A percentile compares a stretch with the other conserved stretches of the same genome.
Evolutionary conservation across 2,329 filamentous ascomycete species (phyloP).

Genomic region (Fusarium acutatum): DNA sequence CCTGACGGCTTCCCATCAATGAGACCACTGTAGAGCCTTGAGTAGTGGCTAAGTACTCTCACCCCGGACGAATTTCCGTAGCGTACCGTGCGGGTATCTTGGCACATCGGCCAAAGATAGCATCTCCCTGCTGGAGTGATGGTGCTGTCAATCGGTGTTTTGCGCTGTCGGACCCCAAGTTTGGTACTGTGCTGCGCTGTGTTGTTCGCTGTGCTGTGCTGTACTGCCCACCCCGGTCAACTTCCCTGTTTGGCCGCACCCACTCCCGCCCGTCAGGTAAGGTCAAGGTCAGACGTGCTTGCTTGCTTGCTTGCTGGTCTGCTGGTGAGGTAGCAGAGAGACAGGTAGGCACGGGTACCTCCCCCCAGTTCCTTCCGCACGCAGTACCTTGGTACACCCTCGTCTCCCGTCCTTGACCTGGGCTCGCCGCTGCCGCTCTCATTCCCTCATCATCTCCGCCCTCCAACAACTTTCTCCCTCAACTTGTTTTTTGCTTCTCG

Average conservation of each 20-base stretch:
- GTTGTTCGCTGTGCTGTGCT: slow-evolving; percentile 17
- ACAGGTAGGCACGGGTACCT: slow-evolving; percentile 5
- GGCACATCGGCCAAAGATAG: slow-evolving; percentile 26
- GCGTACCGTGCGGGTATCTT: slow-evolving; percentile 37
- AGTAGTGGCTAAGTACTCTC: slow-evolving; percentile 29
- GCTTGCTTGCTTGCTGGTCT: not conserved
- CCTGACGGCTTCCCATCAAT: not conserved
- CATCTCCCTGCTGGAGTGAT: slow-evolving; percentile 16
- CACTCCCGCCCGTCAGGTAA: slow-evolving; percentile 39
- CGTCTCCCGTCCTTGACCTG: slow-evolving; percentile 35
- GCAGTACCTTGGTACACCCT: slow-evolving; percentile 41
- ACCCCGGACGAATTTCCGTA: slow-evolving; percentile 27
- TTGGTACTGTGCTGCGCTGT: slow-evolving; percentile 28
- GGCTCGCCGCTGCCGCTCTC: slow-evolving; percentile 40
- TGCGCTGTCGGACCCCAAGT: slow-evolving; percentile 14
- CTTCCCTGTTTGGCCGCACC: slow-evolving; percentile 43
- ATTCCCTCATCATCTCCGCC: slow-evolving; percentile 46
- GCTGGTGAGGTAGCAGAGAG: slow-evolving; percentile 5
- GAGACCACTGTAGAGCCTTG: not conserved
- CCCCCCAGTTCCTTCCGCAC: slow-evolving; percentile 27
- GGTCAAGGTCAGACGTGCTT: slow-evolving; percentile 18
- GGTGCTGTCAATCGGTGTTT: slow-evolving; percentile 9
- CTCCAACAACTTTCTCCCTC: slow-evolving; percentile 45
- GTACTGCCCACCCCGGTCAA: slow-evolving; percentile 31
- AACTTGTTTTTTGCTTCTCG: slow-evolving; percentile 39